Conservation (phyloP, 2,329 filamentous ascomycete genomes). For the Fusarium algeriense region DNA sequence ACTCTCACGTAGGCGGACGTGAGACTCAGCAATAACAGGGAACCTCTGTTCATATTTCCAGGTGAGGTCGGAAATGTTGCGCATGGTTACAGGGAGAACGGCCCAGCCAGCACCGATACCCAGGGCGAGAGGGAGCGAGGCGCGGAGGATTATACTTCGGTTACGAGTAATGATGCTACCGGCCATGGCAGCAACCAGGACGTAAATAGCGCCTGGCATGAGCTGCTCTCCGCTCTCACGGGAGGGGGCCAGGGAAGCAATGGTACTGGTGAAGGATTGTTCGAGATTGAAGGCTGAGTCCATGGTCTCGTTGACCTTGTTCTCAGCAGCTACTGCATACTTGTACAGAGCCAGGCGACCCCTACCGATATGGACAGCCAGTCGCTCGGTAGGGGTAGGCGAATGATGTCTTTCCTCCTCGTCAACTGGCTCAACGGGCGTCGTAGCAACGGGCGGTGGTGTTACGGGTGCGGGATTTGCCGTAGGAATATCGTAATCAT, state of each 20-base stretch:
- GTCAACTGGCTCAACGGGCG: constrained; percentile 50
- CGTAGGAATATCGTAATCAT: constrained; percentile 68
- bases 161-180: constrained; percentile 92
- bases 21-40: constrained; percentile 84
- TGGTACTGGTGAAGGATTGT: constrained; percentile 87
- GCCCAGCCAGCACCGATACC: constrained; percentile 87
- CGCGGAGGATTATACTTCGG: constrained; percentile 85
- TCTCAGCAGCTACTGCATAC: constrained; percentile 80
- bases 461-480: constrained; percentile 50
- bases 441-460: constrained; percentile 46
- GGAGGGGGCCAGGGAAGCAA: constrained; percentile 88
- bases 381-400: constrained; percentile 88
- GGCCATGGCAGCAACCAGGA: constrained; percentile 93
- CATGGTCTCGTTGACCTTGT: constrained; percentile 84
- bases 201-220: constrained; percentile 90
- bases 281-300: constrained; percentile 86
- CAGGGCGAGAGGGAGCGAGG: constrained; percentile 80
- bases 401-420: constrained; percentile 54
- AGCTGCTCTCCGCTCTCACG: constrained; percentile 88
- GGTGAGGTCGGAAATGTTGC: constrained; percentile 85
- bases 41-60: constrained; percentile 96
- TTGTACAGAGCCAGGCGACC: constrained; percentile 84
- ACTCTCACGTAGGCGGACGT: constrained; percentile 77
- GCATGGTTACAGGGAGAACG: constrained; percentile 88
- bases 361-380: constrained; percentile 84